Evolutionary conservation across 2,329 filamentous ascomycete species (phyloP), one percentile per base, ranked within the genome.

Genomic region (Cryoendolithus antarcticus): DNA sequence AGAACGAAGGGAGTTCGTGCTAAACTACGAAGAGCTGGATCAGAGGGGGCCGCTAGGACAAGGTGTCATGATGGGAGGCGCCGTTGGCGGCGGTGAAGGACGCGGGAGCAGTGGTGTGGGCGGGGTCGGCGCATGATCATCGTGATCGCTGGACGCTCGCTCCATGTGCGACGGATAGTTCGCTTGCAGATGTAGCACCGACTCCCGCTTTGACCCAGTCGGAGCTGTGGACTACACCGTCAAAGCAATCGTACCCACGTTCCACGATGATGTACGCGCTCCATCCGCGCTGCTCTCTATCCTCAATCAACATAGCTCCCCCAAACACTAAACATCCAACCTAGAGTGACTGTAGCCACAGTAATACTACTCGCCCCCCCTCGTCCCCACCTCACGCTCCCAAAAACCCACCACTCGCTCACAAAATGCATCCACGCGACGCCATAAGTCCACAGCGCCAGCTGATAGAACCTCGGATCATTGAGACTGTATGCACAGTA

Each of bases 401-500:
- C 80, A 63, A 82, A 95, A 3, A 86, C 61, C 47, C 83, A 67
- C 67, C 84, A 82, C 70, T 98, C 91, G 49, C 72, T 80, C 44
- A 75, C 70, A 60, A 88, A 95, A 64, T 89, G 88, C 31, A 66
- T 64, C 39, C 82, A 73, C 1, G 88, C 88, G 40, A 93, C 70
- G 1, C 76, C 71, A 59, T 89, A 93, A 6, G 83, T 91, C 73
- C 80, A 84, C 48, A 91, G 65, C 10, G 81, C 81, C 42, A 95
- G 67, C 58, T 91, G 74, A 61, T 93, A 95, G 39, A 88, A 69
- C 33, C 74, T 71, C 1, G 74, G 73, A 44, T 85, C 71, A 48
- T 76, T 69, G 46, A 93, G 75, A 60, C 93, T 71, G 64, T 93
- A 93, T 28, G 84, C 83, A 4, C 85, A 84, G 56, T 93, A 93